Evolutionary conservation across 176 grass and related monocot species (phyloP), one percentile per base, ranked within the genome.

Genomic region (Triticum turgidum): DNA sequence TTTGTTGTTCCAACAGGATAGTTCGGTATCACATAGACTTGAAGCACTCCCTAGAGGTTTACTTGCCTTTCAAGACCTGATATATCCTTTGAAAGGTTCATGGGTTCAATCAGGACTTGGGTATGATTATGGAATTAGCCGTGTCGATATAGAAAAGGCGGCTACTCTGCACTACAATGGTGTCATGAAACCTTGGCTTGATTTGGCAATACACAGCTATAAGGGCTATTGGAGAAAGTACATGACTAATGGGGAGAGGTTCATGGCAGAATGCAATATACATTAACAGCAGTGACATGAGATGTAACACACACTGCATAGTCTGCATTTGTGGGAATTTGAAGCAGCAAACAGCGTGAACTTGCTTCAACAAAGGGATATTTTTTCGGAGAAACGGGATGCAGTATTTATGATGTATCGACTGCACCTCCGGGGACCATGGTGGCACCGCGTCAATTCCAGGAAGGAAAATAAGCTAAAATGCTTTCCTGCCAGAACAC

Each of bases 101-200:
- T 93, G 87, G 87, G 66, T 93, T 62, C 93, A 89, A 41, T 93
- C 83, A 22, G 89, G 89, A 24, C 89, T 94, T 64, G 92, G 89
- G 25, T 82, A 91, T 61, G 82, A 92, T 71, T 92, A 94, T 56
- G 81, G 87, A 90, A 75, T 94, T 69, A 82, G 73, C 15, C 77
- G 3, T 9, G 5, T 21, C 0, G 25, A 87, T 30, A 82, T 94
- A 88, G 69, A 83, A 62, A 88, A 67, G 63, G 87, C 87, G 18
- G 82, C 74, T 34, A 75, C 85, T 69, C 78, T 94, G 54, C 92
- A 94, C 49, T 94, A 90, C 62, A 94, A 94, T 77, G 92, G 92
- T 77, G 88, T 91, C 61, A 94, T 94, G 92, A 94, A 94, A 87
- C 92, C 92, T 76, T 94, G 92, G 92, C 89, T 94, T 70, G 92